These are phyloP conservation scores for Tricholomella constricta DNA, from an alignment of 768 basidiomycete genomes.

Conservation along the genomic window DNA sequence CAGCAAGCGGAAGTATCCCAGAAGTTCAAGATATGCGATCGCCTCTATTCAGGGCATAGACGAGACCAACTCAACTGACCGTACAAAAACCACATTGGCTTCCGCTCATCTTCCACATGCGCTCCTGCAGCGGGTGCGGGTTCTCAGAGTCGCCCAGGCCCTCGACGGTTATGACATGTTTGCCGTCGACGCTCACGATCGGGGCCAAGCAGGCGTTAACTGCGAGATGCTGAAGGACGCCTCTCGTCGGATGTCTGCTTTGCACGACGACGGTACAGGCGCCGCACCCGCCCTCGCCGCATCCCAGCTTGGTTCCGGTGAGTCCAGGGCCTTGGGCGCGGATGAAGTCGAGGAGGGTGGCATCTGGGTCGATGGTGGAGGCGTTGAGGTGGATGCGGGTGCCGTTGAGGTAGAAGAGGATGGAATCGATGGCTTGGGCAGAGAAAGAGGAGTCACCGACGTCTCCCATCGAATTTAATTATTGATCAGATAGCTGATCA, in stretches of 20 bases:
- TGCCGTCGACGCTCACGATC: constrained; percentile 17
- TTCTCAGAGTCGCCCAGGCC: constrained; percentile 17
- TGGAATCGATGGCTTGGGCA: constrained; percentile 3
- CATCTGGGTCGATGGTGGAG: constrained; percentile 15
- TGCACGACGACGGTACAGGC: constrained; percentile 20
- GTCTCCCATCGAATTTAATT: neutral
- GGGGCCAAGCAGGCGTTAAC: constrained; percentile 18
- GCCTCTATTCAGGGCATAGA: too few relatives aligned
- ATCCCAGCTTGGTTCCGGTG: constrained; percentile 17
- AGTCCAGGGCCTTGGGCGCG: constrained; percentile 19
- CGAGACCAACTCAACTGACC: constrained; percentile 4
- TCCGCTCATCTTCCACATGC: constrained; percentile 21
- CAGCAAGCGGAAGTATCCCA: neutral
- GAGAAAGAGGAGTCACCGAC: constrained; percentile 2
- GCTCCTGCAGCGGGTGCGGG: constrained; percentile 17
- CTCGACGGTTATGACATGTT: constrained; percentile 18
- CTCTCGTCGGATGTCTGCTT: constrained; percentile 15
- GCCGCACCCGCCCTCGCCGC: constrained; percentile 18
- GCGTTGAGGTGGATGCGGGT: constrained; percentile 16
- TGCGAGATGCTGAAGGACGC: constrained; percentile 15
- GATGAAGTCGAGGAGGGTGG: constrained; percentile 19
- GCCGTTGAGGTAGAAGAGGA: constrained; percentile 21
- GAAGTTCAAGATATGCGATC: neutral
- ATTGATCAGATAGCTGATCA: too few relatives aligned
- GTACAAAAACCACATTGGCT: constrained; percentile 21